Base-by-base conservation (phyloP, 768 basidiomycete genomes). In the Dioszegia hungarica region DNA sequence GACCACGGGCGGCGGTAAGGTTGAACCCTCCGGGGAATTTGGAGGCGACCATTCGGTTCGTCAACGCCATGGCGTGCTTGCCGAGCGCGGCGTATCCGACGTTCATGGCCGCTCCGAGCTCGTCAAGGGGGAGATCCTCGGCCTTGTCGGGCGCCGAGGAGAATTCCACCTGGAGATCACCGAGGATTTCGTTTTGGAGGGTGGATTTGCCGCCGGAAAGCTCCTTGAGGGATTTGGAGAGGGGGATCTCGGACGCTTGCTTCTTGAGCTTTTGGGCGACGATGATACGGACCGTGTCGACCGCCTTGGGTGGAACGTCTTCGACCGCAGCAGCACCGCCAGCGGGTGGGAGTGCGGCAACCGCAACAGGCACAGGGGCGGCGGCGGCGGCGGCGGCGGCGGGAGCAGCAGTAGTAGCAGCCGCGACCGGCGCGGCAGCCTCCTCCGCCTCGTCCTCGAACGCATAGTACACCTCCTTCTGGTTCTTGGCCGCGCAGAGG, bases 11-110 rank as follows among this genome's bases (percentile, higher is more conserved):
- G 11, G 89, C 83, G 6, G 93, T 89, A 19, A 87, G 80, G 66
- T 95, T 95, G 84, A 99, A 99, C 33, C 94, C 94, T 75, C 95
- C 95, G 29, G 95, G 95, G 90, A 99, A 94, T 79, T 99, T 99
- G 44, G 86, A 85, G 56, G 92, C 90, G 49, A 97, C 82, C 73
- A 97, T 82, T 55, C 95, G 89, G 27, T 92, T 90, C 49, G 97
- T 81, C 39, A 99, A 82, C 20, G 91, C 86, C 41, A 83, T 86
- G 12, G 89, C 89, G 79, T 98, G 91, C 77, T 98, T 99, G 71
- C 95, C 95, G 25, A 94, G 84, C 4, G 81, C 72, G 36, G 84
- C 79, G 79, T 89, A 89, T 5, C 92, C 92, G 52, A 84, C 80
- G 10, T 82, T 81, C 31, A 98, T 79, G 15, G 89, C 86, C 27